Percentiles rank a stretch among this genome's conserved stretches.
phyloP scores from a whole-genome alignment of 148 eudicot species.

The Oxyria digyna region DNA sequence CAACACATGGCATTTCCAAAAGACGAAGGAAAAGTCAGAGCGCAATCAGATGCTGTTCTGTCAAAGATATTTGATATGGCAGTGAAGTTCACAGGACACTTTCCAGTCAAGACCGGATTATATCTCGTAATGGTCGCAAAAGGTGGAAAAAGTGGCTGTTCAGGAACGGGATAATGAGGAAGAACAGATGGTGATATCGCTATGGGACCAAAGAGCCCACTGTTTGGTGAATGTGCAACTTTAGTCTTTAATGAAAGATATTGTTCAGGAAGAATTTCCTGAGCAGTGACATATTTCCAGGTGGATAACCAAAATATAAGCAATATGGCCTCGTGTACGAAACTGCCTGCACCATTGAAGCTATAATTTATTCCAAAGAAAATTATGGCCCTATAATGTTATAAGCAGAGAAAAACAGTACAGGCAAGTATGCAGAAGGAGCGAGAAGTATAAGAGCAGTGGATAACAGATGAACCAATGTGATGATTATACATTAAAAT shows the following conservation, averaged over 20 bases:
- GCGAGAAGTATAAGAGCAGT: not conserved
- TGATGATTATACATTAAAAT: not conserved
- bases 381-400: not conserved
- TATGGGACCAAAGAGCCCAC: constrained; percentile 57
- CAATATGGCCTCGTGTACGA: constrained; percentile 33
- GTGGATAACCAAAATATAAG: constrained; percentile 40
- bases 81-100: constrained; percentile 89
- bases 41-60: constrained; percentile 81
- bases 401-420: constrained; percentile 1
- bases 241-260: constrained; percentile 26
- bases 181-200: constrained; percentile 79
- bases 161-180: constrained; percentile 58
- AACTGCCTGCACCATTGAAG: constrained; percentile 41
- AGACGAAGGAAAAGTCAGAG: constrained; percentile 46
- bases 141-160: constrained; percentile 49
- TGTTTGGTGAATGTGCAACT: constrained; percentile 45
- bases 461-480: not conserved
- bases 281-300: constrained; percentile 26
- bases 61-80: constrained; percentile 65
- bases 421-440: not conserved
- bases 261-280: constrained; percentile 26
- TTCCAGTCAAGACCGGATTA: constrained; percentile 74
- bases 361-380: not conserved
- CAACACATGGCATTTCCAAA: constrained; percentile 89
- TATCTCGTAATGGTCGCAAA: constrained; percentile 63